These are phyloP conservation scores for Erythrobasidium yunnanense DNA, from an alignment of 768 basidiomycete species.

Conservation along the genomic window DNA sequence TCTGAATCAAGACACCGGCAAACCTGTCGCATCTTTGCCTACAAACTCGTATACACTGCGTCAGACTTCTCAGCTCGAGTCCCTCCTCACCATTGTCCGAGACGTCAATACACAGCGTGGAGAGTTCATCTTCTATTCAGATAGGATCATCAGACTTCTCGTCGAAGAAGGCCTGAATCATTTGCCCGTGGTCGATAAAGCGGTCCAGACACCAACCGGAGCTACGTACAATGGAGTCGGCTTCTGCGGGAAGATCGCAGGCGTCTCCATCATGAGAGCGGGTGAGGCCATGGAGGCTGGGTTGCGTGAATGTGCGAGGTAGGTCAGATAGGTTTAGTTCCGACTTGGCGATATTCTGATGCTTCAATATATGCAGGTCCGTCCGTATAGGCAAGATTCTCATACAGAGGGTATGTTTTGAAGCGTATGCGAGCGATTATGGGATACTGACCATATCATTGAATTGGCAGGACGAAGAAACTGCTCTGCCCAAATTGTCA, in stretches of 20 bases:
- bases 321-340: constrained; percentile 40
- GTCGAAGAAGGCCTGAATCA: constrained; percentile 66
- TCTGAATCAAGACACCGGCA: background rate
- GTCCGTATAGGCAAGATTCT: constrained; percentile 90
- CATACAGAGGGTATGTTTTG: constrained; percentile 67
- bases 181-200: constrained; percentile 58
- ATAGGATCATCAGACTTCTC: constrained; percentile 60
- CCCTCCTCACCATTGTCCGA: constrained; percentile 55
- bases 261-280: constrained; percentile 51
- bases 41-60: constrained; percentile 22
- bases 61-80: constrained; percentile 66
- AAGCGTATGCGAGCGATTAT: too few species aligned
- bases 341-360: background rate
- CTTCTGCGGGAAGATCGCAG: constrained; percentile 66
- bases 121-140: constrained; percentile 92
- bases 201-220: constrained; percentile 71
- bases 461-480: constrained; percentile 94
- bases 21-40: constrained; percentile 6
- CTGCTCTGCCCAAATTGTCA: constrained; percentile 74
- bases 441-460: too few species aligned
- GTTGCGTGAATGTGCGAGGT: constrained; percentile 85
- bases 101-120: constrained; percentile 72
- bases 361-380: constrained; percentile 26
- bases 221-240: constrained; percentile 60
- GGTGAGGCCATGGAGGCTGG: constrained; percentile 99